Conservation (phyloP, 2,329 filamentous ascomycete species). For the Chaetomiaceae sp. region DNA sequence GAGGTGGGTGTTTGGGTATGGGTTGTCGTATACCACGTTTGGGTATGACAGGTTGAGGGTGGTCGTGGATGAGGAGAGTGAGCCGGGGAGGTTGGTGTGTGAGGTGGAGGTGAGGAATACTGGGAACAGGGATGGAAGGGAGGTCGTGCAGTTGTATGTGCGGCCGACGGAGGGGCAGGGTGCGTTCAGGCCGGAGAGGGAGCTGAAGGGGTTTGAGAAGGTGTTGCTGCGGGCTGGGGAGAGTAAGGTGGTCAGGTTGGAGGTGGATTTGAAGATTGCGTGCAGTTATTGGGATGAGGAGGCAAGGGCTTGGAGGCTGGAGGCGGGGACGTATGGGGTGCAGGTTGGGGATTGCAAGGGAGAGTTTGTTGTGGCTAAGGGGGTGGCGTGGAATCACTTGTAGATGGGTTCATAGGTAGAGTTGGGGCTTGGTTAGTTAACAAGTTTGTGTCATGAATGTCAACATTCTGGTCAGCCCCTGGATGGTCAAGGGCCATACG, state of each 20-base stretch:
- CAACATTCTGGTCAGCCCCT: too few relatives aligned
- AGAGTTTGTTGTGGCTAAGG: neutral
- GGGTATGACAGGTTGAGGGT: neutral
- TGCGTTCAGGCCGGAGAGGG: neutral
- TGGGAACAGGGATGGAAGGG: neutral
- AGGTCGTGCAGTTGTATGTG: neutral
- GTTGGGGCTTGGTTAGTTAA: too few relatives aligned
- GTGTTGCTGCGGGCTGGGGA: neutral
- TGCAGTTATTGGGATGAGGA: neutral
- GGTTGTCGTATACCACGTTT: neutral
- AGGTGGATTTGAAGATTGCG: neutral
- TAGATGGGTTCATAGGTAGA: too few relatives aligned
- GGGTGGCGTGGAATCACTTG: neutral
- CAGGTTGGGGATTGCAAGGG: neutral
- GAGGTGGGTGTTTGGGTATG: neutral
- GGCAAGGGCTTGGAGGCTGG: neutral
- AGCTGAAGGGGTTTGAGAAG: neutral
- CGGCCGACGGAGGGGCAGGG: neutral
- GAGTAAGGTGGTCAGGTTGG: neutral
- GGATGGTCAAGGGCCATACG: too few relatives aligned
- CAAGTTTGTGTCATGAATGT: too few relatives aligned
- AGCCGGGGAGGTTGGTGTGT: neutral
- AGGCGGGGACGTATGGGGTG: neutral
- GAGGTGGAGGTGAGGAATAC: neutral
- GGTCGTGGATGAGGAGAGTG: neutral